phyloP scores from a whole-genome alignment of 352 stramenopile species.

The Pythium sukuiense region DNA sequence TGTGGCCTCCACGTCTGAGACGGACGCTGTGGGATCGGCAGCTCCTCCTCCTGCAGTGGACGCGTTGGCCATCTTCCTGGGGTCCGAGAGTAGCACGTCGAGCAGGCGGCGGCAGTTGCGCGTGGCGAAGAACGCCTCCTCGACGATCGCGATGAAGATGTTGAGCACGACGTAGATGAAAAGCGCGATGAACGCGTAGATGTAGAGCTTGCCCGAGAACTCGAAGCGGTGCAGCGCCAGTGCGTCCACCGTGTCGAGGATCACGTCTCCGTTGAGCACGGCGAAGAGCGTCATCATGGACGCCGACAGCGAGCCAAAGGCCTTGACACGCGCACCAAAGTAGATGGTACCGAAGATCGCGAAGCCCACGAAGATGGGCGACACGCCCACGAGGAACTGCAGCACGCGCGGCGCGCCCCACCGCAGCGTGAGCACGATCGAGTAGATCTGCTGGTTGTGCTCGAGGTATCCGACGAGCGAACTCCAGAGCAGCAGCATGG shows the following conservation, averaged over 20 bases:
- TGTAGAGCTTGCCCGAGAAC: conserved; percentile 72
- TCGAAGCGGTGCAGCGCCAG: conserved; percentile 67
- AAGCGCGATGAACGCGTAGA: conserved; percentile 90
- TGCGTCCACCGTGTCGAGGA: conserved; percentile 90
- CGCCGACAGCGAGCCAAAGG: conserved; percentile 64
- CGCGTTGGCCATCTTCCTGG: conserved; percentile 23
- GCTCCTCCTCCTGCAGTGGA: neutral
- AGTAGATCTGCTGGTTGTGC: conserved; percentile 87
- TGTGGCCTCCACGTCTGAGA: neutral
- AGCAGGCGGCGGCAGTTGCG: conserved; percentile 60
- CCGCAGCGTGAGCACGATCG: conserved; percentile 88
- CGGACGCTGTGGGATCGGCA: conserved; percentile 13
- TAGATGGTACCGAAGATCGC: conserved; percentile 89
- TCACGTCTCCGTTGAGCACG: conserved; percentile 90
- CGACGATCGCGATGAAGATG: conserved; percentile 91
- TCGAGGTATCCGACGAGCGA: conserved; percentile 84
- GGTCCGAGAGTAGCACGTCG: conserved; percentile 59
- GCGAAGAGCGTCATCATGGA: conserved; percentile 87
- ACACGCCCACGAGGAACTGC: conserved; percentile 88
- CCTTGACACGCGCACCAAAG: conserved; percentile 80
- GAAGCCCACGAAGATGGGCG: conserved; percentile 87
- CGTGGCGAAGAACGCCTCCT: conserved; percentile 91
- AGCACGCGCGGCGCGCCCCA: conserved; percentile 79
- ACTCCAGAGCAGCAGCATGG: conserved; percentile 80
- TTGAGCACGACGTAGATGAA: conserved; percentile 94